Evolutionary conservation across 139 green algal species (phyloP), one percentile per base, ranked within the genome.

Genomic region (Chloropicon primus): DNA sequence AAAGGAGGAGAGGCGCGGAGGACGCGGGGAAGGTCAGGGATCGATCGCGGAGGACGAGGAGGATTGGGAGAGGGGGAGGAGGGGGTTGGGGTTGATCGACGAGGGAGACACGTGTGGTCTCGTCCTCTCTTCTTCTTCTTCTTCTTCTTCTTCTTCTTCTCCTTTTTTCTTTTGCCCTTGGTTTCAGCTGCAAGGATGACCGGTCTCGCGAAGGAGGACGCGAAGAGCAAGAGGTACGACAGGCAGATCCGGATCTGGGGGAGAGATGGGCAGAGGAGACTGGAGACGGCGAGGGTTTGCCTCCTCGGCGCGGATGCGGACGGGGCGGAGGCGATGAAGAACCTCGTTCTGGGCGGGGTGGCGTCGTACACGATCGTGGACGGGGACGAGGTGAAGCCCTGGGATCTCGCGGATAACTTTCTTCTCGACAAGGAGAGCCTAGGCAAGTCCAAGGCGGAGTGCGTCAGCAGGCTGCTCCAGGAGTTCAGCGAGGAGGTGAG

Each of bases 381-480:
- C 77, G 87, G 82, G 0, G 76, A 73, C 2, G 88, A 85, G 27
- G 92, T 98, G 2, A 75, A 78, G 17, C 72, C 86, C 0, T 24
- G 74, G 1, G 94, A 98, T 78, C 74, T 98, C 2, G 94, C 94
- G 24, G 98, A 97, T 86, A 98, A 98, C 80, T 98, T 93, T 74
- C 77, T 98, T n/a, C 78, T 97, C 22, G 79, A 82, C 5, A 27
- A 78, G 0, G 75, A 74, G 2, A 78, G 71, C 1, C 72, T 98
- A 24, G 92, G 89, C 26, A 41, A 88, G 29, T 83, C 83, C 0
- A 83, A 87, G 2, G 94, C 94, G 0, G 84, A 90, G 54, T 77
- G 84, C 10, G 93, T 94, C 24, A 90, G 86, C 2, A 83, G 83
- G 28, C 83, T 93, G 62, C 83, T 99, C n/a, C 87, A 93, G 71